Conservation (phyloP, 2,329 filamentous ascomycete species). For the Colletotrichum shisoi region DNA sequence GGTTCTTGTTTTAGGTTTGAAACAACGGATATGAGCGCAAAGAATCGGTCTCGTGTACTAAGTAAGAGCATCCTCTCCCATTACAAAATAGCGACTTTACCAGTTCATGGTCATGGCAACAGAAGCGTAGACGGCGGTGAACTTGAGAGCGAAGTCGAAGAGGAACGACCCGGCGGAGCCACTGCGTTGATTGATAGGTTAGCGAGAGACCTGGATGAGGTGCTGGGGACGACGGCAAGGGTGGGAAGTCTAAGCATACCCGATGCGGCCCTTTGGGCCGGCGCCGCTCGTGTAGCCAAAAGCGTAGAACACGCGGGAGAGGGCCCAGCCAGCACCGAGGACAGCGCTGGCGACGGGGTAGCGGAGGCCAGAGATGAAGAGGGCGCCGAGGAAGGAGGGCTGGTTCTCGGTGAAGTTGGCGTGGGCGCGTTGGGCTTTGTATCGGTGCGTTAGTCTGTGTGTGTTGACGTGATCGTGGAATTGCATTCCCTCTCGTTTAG, state of each 20-base stretch:
- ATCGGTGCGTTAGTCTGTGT: conserved; percentile 4
- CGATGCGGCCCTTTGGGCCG: conserved; percentile 57
- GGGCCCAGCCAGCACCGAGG: conserved; percentile 62
- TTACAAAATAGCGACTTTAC: conserved; percentile 35
- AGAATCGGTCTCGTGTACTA: background rate
- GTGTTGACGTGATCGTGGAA: background rate
- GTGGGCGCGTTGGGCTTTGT: conserved; percentile 66
- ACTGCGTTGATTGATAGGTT: conserved; percentile 40
- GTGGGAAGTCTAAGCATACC: conserved; percentile 45
- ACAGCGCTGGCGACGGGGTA: conserved; percentile 61
- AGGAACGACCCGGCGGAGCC: conserved; percentile 50
- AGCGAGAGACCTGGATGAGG: background rate
- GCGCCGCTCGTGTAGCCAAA: conserved; percentile 59
- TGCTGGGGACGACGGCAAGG: background rate
- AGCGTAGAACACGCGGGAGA: conserved; percentile 62
- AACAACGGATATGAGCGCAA: background rate
- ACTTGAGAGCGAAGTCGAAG: conserved; percentile 51
- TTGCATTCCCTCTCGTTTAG: background rate
- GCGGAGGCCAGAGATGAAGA: conserved; percentile 64
- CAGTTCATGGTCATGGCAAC: conserved; percentile 50
- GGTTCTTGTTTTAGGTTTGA: background rate
- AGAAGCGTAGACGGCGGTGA: conserved; percentile 56
- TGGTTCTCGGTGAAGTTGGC: conserved; percentile 71
- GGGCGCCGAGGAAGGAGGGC: conserved; percentile 58
- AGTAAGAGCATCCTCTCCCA: background rate